These are phyloP conservation scores for Poa pratensis DNA, from an alignment of 176 grass and related monocot species.

Conservation along the genomic window DNA sequence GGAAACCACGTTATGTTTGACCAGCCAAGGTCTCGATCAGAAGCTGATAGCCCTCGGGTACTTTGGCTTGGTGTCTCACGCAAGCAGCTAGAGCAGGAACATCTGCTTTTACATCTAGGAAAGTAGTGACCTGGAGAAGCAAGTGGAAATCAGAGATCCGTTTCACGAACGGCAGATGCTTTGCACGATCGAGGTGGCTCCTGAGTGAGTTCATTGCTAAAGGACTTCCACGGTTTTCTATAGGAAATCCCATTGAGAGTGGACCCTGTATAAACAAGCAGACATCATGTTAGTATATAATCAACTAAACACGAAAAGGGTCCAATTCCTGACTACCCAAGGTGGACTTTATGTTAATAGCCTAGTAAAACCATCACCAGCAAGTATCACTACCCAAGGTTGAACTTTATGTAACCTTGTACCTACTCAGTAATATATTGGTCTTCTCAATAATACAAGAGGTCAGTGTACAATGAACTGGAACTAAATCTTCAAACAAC, in stretches of 20 bases:
- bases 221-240: constrained; percentile 70
- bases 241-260: constrained; percentile 67
- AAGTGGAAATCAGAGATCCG: constrained; percentile 89
- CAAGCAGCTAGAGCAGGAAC: constrained; percentile 66
- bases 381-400: too few relatives aligned
- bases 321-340: too few relatives aligned
- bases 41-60: constrained; percentile 85
- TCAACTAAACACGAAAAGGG: too few relatives aligned
- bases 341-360: too few relatives aligned
- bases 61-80: constrained; percentile 59
- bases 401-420: too few relatives aligned
- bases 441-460: too few relatives aligned
- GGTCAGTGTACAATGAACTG: too few relatives aligned
- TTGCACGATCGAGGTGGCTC: constrained; percentile 65
- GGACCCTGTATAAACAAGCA: constrained; percentile 52
- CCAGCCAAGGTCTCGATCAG: constrained; percentile 86
- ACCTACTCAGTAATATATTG: too few relatives aligned
- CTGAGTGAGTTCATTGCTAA: constrained; percentile 51
- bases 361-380: too few relatives aligned
- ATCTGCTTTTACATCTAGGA: constrained; percentile 71
- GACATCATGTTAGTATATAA: too few relatives aligned
- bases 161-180: constrained; percentile 76
- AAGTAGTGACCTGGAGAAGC: constrained; percentile 65
- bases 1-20: constrained; percentile 39
- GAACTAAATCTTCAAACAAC: too few relatives aligned